A percentile compares a stretch with the other conserved stretches of the same genome.
phyloP scores from a whole-genome alignment of 2,329 filamentous ascomycete genomes.

The Fusarium sp. region DNA sequence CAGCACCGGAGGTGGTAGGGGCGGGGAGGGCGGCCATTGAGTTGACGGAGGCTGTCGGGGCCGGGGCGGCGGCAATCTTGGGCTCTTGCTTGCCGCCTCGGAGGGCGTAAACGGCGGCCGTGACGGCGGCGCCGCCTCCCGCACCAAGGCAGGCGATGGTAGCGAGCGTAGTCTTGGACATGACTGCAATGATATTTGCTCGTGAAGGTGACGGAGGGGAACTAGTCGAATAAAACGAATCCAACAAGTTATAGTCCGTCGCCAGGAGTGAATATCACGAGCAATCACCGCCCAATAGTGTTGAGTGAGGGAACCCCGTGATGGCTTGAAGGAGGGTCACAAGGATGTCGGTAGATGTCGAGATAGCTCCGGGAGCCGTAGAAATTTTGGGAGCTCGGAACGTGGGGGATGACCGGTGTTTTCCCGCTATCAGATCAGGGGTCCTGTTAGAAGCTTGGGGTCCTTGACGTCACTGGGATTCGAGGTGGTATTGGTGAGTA shows the following conservation, averaged over 20 bases:
- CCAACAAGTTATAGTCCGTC: background rate
- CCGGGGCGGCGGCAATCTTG: slow-evolving; percentile 46
- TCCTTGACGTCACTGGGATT: slow-evolving; percentile 29
- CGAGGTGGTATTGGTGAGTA: background rate
- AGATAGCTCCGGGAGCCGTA: slow-evolving; percentile 21
- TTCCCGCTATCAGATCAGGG: slow-evolving; percentile 32
- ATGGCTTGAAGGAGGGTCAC: slow-evolving; percentile 29
- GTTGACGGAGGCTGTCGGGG: slow-evolving; percentile 45
- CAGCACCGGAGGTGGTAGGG: slow-evolving; percentile 49
- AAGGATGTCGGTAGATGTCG: slow-evolving; percentile 4
- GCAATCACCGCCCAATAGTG: slow-evolving; percentile 25
- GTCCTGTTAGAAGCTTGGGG: slow-evolving; percentile 2
- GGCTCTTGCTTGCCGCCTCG: slow-evolving; percentile 61
- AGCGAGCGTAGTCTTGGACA: slow-evolving; percentile 84
- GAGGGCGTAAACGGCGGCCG: slow-evolving; percentile 74
- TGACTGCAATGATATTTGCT: slow-evolving; percentile 52
- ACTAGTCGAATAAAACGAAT: background rate
- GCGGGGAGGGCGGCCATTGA: slow-evolving; percentile 46
- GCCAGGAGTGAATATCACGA: slow-evolving; percentile 12
- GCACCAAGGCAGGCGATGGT: slow-evolving; percentile 82
- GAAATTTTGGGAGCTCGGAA: slow-evolving; percentile 36
- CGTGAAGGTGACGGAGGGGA: background rate
- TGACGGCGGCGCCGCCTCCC: slow-evolving; percentile 80
- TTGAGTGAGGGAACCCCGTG: slow-evolving; percentile 31
- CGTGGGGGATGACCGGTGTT: slow-evolving; percentile 37